Base-by-base conservation (phyloP, 805 yeast species). In the Candida glaebosa region DNA sequence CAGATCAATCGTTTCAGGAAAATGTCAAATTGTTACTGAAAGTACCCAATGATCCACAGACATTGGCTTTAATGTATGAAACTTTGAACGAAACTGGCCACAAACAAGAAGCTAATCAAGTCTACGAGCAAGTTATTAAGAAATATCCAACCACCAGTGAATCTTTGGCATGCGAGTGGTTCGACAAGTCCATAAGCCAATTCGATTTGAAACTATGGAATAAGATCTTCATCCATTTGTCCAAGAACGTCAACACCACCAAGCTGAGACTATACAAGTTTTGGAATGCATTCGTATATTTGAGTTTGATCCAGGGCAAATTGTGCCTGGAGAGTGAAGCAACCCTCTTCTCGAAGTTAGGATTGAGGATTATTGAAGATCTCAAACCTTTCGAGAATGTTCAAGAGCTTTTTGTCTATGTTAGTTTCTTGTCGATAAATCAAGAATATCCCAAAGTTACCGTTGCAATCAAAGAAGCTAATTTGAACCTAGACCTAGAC, bases 341-440 rank as follows among this genome's bases (percentile, higher is more conserved):
- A 38, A 64, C 57, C 30, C 60, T 88, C 30, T 78, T 78, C 45
- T 82, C 87, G 1, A 65, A 72, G 43, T 62, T 88, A 25, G 90
- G 88, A 0, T 52, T 71, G 43, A 78, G 82, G 48, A 56, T 83
- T 47, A 56, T 84, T 20, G 79, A 75, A 20, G 60, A 61, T n/a
- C 55, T 73, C 14, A 63, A 66, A 34, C 87, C 91, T 1, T 65
- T 71, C 34, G 49, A 65, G 31, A 65, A 69, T 16, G 77, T 83
- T 6, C 95, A 87, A 50, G 95, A 89, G 45, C 62, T 75, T 2
- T 87, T 66, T 48, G 76, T 87, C 2, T 72, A 73, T 43, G 80
- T 79, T 2, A 63, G 70, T 32, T 69, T 86, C 2, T 59, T 81
- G 45, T 58, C 65, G 34, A 48, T 64, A 34, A 57, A 51, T 31